phyloP scores from a whole-genome alignment of 2,329 filamentous ascomycete species.

The Calonectria honghensis region DNA sequence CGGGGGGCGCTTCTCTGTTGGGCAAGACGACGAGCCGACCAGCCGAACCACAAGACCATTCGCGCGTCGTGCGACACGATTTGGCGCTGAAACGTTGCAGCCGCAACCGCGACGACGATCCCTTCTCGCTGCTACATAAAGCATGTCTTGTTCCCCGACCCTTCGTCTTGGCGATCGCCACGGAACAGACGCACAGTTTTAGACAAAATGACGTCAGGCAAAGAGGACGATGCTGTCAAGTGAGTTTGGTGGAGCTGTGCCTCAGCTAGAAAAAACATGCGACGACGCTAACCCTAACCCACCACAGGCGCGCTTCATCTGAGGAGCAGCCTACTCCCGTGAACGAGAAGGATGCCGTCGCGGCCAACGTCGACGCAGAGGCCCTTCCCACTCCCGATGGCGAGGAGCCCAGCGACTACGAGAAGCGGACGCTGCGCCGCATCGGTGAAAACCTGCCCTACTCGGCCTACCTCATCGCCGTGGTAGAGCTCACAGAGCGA shows the following conservation, averaged over 20 bases:
- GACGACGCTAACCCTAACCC: slow-evolving; percentile 33
- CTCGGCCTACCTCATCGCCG: slow-evolving; percentile 73
- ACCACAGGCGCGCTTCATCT: slow-evolving; percentile 55
- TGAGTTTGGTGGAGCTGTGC: slow-evolving; percentile 48
- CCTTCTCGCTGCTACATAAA: background rate
- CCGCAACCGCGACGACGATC: background rate
- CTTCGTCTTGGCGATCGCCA: background rate
- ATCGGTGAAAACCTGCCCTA: slow-evolving; percentile 73
- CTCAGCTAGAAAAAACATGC: background rate
- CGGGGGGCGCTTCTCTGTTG: slow-evolving; percentile 35
- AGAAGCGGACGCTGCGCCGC: slow-evolving; percentile 70
- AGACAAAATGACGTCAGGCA: slow-evolving; percentile 58
- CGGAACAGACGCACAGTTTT: background rate
- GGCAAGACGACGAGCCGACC: slow-evolving; percentile 13
- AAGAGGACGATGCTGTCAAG: slow-evolving; percentile 59
- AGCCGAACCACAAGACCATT: slow-evolving; percentile 1
- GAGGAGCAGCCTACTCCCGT: slow-evolving; percentile 55
- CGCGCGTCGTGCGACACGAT: slow-evolving; percentile 9
- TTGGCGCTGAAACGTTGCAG: slow-evolving; percentile 12
- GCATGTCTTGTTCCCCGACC: background rate
- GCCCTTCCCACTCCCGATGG: slow-evolving; percentile 64
- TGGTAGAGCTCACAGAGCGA: slow-evolving; percentile 74
- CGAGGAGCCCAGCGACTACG: slow-evolving; percentile 71
- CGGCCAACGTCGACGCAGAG: slow-evolving; percentile 51
- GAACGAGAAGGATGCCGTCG: slow-evolving; percentile 47